Percentiles rank a stretch among this genome's conserved stretches.
These are phyloP conservation scores for Boletus speciosus DNA, from an alignment of 768 basidiomycete species.

Conservation along the genomic window DNA sequence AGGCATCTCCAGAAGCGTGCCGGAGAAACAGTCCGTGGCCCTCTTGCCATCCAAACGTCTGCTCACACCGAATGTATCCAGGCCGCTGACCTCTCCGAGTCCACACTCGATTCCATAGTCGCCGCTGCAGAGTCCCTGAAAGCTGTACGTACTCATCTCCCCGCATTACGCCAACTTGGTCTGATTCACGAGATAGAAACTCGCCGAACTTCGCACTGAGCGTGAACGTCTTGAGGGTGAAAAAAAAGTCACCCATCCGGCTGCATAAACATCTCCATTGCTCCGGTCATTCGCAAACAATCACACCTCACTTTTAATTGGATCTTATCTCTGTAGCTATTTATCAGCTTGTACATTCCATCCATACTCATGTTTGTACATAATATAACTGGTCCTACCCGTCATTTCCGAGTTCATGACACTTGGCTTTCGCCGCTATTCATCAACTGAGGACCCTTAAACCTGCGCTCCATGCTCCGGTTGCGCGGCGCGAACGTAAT, in stretches of 20 bases:
- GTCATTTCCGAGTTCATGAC: background rate
- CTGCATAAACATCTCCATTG: slow-evolving; percentile 24
- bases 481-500: slow-evolving; percentile 44
- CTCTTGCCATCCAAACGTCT: background rate
- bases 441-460: slow-evolving; percentile 5
- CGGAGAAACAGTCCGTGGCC: slow-evolving; percentile 43
- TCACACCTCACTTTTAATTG: slow-evolving; percentile 27
- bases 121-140: slow-evolving; percentile 56
- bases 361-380: background rate
- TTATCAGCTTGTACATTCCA: background rate
- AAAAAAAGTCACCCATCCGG: slow-evolving; percentile 29
- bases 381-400: background rate
- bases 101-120: slow-evolving; percentile 60
- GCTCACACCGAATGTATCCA: background rate
- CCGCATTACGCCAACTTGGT: background rate
- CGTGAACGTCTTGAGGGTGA: slow-evolving; percentile 46
- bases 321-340: slow-evolving; percentile 25
- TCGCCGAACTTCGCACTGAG: slow-evolving; percentile 24
- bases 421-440: no score
- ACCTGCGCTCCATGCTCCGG: slow-evolving; percentile 14
- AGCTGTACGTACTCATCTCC: slow-evolving; percentile 39
- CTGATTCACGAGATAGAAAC: slow-evolving; percentile 29
- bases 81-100: slow-evolving; percentile 66
- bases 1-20: slow-evolving; percentile 47
- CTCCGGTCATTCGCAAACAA: slow-evolving; percentile 16